phyloP scores from a whole-genome alignment of 306 rosid genomes.

The Glycine latifolia region DNA sequence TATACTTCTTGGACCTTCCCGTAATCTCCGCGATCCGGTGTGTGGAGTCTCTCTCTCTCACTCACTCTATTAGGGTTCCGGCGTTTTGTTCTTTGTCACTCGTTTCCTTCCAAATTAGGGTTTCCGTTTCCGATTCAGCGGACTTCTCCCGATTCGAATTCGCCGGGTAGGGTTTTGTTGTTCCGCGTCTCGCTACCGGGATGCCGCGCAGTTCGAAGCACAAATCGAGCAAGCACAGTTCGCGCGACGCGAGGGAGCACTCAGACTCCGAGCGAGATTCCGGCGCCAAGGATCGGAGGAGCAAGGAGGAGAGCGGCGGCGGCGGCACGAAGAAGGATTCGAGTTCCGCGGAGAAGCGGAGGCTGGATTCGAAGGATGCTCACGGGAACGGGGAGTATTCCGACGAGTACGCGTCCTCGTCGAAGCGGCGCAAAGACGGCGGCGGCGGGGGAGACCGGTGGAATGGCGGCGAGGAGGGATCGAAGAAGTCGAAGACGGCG shows the following conservation, averaged over 20 bases:
- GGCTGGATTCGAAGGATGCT: slow-evolving; percentile 75
- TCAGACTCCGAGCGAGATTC: slow-evolving; percentile 95
- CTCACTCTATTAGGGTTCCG: slow-evolving; percentile 56
- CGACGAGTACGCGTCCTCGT: slow-evolving; percentile 74
- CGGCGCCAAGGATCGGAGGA: slow-evolving; percentile 77
- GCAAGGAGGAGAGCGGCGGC: slow-evolving; percentile 62
- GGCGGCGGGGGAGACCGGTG: slow-evolving; percentile 88
- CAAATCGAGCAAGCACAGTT: slow-evolving; percentile 92
- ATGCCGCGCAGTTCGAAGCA: slow-evolving; percentile 99
- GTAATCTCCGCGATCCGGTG: slow-evolving; percentile 54
- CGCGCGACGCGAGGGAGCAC: slow-evolving; percentile 77
- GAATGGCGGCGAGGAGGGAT: slow-evolving; percentile 86
- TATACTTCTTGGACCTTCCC: slow-evolving; percentile 25
- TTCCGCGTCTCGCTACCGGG: slow-evolving; percentile 48
- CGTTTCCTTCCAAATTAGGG: slow-evolving; percentile 53
- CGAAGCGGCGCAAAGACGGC: slow-evolving; percentile 87
- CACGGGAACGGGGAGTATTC: slow-evolving; percentile 76
- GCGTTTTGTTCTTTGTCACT: slow-evolving; percentile 36
- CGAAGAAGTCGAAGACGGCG: slow-evolving; percentile 65
- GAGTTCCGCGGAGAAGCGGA: slow-evolving; percentile 76
- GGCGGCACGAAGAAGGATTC: slow-evolving; percentile 65
- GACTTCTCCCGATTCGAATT: slow-evolving; percentile 31
- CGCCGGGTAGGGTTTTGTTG: slow-evolving; percentile 55
- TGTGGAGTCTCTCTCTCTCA: neutral
- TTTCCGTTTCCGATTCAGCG: slow-evolving; percentile 42